Base-by-base conservation (phyloP, 129 eudicot species). In the Lactuca sativa region DNA sequence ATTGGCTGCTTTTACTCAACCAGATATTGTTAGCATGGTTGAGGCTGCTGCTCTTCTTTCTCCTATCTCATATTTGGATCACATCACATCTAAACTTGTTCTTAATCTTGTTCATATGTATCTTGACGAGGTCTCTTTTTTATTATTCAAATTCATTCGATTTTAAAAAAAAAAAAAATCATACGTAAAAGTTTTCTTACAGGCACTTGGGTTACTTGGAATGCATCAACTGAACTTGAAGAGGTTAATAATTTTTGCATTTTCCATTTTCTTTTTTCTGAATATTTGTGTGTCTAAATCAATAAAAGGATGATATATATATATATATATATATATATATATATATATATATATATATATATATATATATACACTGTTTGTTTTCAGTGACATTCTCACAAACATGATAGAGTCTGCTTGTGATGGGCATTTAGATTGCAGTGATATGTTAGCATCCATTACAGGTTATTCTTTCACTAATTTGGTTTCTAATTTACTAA, bases 61-160 rank as follows among this genome's bases (percentile, higher is more conserved):
- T 77, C 98, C 98, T 52, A 93, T 93, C 79, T 81, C 98, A 17
- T 93, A 86, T 72, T 82, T 93, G 86, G 97, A 80, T 57, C 98
- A 93, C 82, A 63, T 93, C 69, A 82, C 91, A 62, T 69, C 98
- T 72, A 88, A 77, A 11, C 77, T 93, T 71, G 95, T 85, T 85
- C 95, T 81, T 59, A 74, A 80, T 60, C 59, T 92, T 66, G 98
- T 89, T 54, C 69, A 64, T 47, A 52, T 92, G 80, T 86, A 74
- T 78, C 84, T 92, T 52, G 98, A 89, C 40, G 85, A 83, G 95
- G 98, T 92, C 69, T 21, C 6, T 51, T 17, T n/a, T 40, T 47
- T 15, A 43, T 30, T 41, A 61, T 61, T 47, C 62, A 31, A 69
- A 36, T n/a, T 36, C 7, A 62, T 66, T 44, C 36, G 59, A 66